phyloP scores from a whole-genome alignment of 495 filamentous ascomycete species.

The Xylaria longipes region DNA sequence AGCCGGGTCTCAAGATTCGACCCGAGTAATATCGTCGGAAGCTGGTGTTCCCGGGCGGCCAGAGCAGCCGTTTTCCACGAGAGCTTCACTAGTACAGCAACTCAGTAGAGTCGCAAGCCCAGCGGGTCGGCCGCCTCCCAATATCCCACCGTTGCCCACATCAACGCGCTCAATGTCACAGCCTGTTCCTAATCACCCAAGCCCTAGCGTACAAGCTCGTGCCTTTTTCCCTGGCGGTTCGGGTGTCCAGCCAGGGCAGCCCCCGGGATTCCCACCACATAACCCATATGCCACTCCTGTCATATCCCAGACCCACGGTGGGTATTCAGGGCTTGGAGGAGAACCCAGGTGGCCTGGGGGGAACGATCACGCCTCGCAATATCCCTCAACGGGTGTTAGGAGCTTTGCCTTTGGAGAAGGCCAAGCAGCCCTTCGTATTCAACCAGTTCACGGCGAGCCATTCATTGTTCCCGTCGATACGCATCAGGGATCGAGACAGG shows the following conservation, averaged over 20 bases:
- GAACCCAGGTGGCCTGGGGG: constrained; percentile 45
- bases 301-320: constrained; percentile 24
- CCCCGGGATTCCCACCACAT: constrained; percentile 13
- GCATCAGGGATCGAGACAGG: constrained; percentile 81
- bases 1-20: constrained; percentile 43
- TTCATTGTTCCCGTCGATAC: constrained; percentile 72
- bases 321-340: constrained; percentile 28
- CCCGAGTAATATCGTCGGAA: constrained; percentile 29
- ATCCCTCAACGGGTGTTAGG: constrained; percentile 38
- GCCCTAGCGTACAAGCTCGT: constrained; percentile 23
- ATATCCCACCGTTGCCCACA: constrained; percentile 39
- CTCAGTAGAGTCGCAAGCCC: constrained; percentile 40
- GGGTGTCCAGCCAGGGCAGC: constrained; percentile 35
- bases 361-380: constrained; percentile 27
- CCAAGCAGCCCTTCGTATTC: constrained; percentile 50
- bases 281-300: constrained; percentile 23
- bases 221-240: constrained; percentile 22
- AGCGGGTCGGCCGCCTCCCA: constrained; percentile 41
- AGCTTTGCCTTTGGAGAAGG: constrained; percentile 48
- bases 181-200: constrained; percentile 43
- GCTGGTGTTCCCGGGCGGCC: constrained; percentile 30
- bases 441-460: constrained; percentile 50
- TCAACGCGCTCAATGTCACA: constrained; percentile 49
- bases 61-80: constrained; percentile 33
- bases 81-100: constrained; percentile 45